phyloP scores from a whole-genome alignment of 306 rosid species.

The Rubus idaeus region DNA sequence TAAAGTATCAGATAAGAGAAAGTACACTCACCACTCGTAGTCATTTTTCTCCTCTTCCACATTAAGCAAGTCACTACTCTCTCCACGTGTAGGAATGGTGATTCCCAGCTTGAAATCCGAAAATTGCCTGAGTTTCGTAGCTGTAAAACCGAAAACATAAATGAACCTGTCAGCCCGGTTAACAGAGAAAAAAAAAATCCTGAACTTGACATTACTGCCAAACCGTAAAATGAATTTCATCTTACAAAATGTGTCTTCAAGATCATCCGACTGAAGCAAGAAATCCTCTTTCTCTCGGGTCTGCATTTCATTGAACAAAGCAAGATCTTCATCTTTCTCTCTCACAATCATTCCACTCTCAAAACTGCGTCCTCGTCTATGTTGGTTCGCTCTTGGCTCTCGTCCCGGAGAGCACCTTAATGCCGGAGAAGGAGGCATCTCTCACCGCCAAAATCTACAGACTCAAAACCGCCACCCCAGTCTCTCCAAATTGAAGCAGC shows the following conservation, averaged over 20 bases:
- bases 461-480: constrained; percentile 24
- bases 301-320: constrained; percentile 77
- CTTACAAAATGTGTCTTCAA: constrained; percentile 73
- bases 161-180: constrained; percentile 28
- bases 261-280: constrained; percentile 76
- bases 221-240: constrained; percentile 18
- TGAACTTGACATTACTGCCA: constrained; percentile 11
- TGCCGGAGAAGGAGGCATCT: constrained; percentile 83
- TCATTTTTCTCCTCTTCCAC: constrained; percentile 73
- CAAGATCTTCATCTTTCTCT: constrained; percentile 78
- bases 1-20: constrained; percentile 12
- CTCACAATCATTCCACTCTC: constrained; percentile 59
- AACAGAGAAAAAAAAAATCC: background rate
- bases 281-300: constrained; percentile 63
- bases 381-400: constrained; percentile 54
- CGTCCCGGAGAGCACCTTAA: constrained; percentile 71
- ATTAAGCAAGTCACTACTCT: constrained; percentile 67
- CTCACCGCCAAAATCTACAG: constrained; percentile 28
- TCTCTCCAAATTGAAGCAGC: constrained; percentile 30
- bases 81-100: constrained; percentile 62
- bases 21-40: constrained; percentile 67
- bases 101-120: constrained; percentile 67
- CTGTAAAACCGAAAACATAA: constrained; percentile 44
- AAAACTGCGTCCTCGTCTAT: constrained; percentile 72
- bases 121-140: constrained; percentile 61